These are phyloP conservation scores for Arachis hypogaea DNA, from an alignment of 306 rosid genomes.

Conservation along the genomic window DNA sequence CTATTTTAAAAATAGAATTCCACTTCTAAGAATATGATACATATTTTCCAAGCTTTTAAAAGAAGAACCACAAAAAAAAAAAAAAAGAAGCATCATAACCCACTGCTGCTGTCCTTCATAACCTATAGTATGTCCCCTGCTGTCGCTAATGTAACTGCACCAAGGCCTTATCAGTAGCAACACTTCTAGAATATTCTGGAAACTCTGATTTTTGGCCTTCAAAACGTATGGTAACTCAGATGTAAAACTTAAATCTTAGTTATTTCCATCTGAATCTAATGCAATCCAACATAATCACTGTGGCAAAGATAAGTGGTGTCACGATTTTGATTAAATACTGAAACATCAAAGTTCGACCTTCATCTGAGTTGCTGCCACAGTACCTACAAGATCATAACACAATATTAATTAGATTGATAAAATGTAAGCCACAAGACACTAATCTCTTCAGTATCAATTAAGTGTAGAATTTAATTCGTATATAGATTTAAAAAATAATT, in stretches of 20 bases:
- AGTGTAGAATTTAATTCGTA: no score
- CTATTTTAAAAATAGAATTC: slow-evolving; percentile 40
- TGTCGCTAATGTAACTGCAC: slow-evolving; percentile 20
- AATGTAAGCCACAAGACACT: background rate
- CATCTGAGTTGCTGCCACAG: slow-evolving; percentile 54
- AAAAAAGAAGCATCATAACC: slow-evolving; percentile 28
- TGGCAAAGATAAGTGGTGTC: slow-evolving; percentile 2
- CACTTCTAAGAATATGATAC: slow-evolving; percentile 46
- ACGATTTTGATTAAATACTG: background rate
- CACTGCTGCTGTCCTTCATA: slow-evolving; percentile 41
- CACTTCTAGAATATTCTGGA: background rate
- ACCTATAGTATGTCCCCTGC: slow-evolving; percentile 39
- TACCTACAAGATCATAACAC: slow-evolving; percentile 52
- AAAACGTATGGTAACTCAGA: slow-evolving; percentile 26
- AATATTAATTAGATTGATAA: slow-evolving; percentile 17
- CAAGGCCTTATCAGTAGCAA: slow-evolving; percentile 26
- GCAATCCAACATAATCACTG: slow-evolving; percentile 19
- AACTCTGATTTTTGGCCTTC: slow-evolving; percentile 33
- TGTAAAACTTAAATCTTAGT: slow-evolving; percentile 37
- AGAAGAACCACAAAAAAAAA: background rate
- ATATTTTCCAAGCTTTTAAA: slow-evolving; percentile 35
- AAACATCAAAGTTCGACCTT: slow-evolving; percentile 67
- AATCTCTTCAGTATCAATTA: no score
- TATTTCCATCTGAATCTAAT: slow-evolving; percentile 40
- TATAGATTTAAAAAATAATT: no score